Percentiles rank a stretch among this genome's conserved stretches.
Conservation (phyloP, 2,329 filamentous ascomycete species). For the Escovopsis weberi region DNA sequence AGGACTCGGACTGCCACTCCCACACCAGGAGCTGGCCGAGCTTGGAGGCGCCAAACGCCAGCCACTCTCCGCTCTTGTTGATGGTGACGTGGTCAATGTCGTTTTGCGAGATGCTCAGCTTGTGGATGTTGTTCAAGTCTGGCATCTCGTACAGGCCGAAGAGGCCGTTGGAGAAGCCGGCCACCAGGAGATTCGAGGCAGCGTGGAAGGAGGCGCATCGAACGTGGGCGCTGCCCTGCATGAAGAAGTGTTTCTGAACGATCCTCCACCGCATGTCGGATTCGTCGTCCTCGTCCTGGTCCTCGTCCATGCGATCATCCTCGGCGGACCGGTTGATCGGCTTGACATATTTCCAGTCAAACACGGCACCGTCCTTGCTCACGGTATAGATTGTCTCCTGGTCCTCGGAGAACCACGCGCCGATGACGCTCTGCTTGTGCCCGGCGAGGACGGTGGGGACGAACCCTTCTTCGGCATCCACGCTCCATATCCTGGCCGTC, state of each 20-base stretch:
- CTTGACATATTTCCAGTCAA: conserved; percentile 76
- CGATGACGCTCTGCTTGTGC: conserved; percentile 77
- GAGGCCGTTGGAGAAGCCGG: conserved; percentile 85
- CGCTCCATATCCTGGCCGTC: conserved; percentile 88
- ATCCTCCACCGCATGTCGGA: conserved; percentile 77
- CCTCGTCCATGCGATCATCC: conserved; percentile 43
- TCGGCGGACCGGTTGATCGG: conserved; percentile 39
- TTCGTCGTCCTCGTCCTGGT: conserved; percentile 37
- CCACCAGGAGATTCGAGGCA: conserved; percentile 79
- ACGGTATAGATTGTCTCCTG: conserved; percentile 95
- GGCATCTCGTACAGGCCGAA: conserved; percentile 95
- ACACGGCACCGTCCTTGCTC: conserved; percentile 93
- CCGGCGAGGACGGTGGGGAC: conserved; percentile 79
- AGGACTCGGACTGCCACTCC: conserved; percentile 99
- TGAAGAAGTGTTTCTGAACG: conserved; percentile 81
- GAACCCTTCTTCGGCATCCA: conserved; percentile 76
- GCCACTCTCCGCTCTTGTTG: conserved; percentile 90
- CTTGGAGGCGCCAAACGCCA: conserved; percentile 92
- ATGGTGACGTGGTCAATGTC: conserved; percentile 91
- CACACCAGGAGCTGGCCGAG: conserved; percentile 93
- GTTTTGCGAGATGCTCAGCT: conserved; percentile 84
- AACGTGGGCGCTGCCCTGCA: conserved; percentile 76
- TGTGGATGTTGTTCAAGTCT: conserved; percentile 90
- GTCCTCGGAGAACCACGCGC: conserved; percentile 92
- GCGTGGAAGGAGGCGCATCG: conserved; percentile 86